Conservation (phyloP, 2,329 filamentous ascomycete species). For the Nectriaceae sp. region DNA sequence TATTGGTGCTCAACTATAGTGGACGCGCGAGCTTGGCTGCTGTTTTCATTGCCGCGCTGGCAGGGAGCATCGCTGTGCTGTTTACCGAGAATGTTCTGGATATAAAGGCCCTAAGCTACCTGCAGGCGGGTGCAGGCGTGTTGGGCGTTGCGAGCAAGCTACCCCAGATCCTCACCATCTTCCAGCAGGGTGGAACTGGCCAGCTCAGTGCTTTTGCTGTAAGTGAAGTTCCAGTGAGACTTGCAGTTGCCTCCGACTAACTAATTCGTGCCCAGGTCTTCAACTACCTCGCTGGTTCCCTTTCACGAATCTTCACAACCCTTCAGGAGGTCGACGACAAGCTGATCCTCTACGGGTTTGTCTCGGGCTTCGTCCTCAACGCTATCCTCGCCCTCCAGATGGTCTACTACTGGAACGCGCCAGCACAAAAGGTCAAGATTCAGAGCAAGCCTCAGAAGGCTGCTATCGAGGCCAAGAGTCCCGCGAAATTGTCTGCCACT, state of each 20-base stretch:
- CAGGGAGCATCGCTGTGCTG: conserved; percentile 67
- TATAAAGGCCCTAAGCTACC: conserved; percentile 66
- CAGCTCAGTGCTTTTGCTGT: conserved; percentile 97
- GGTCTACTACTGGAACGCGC: conserved; percentile 92
- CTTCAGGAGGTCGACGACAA: conserved; percentile 97
- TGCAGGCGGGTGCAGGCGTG: conserved; percentile 83
- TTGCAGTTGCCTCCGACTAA: conserved; percentile 9
- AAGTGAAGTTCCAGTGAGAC: conserved; percentile 43
- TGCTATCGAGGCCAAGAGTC: conserved; percentile 30
- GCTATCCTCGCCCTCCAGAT: conserved; percentile 85
- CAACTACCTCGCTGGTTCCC: conserved; percentile 92
- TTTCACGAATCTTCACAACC: conserved; percentile 96
- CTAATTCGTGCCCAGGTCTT: conserved; percentile 67
- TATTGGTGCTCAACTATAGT: conserved; percentile 83
- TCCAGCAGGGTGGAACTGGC: conserved; percentile 82
- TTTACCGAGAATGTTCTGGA: conserved; percentile 68
- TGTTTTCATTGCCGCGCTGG: conserved; percentile 76
- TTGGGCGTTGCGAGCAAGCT: conserved; percentile 88
- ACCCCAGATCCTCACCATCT: conserved; percentile 89
- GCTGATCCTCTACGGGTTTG: conserved; percentile 91
- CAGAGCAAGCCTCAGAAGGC: conserved; percentile 41
- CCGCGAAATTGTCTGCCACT: conserved; percentile 25
- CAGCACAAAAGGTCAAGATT: conserved; percentile 45
- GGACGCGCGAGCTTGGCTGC: conserved; percentile 69
- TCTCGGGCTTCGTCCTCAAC: conserved; percentile 91